Evolutionary conservation across 2,329 filamentous ascomycete species (phyloP).

Genomic region (Leptoxyphium fumago): DNA sequence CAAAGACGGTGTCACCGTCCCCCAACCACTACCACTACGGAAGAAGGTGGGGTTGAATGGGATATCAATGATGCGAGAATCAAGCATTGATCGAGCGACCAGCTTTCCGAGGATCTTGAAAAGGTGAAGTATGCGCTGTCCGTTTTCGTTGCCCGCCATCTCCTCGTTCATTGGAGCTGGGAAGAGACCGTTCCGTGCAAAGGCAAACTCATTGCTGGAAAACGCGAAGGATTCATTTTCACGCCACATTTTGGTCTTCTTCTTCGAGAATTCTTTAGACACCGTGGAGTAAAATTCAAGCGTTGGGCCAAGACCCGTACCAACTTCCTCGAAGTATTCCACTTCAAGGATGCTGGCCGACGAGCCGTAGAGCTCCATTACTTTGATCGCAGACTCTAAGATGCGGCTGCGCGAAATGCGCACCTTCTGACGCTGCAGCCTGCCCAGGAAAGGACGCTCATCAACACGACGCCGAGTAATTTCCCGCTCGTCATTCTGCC

Average conservation of each 20-base stretch:
- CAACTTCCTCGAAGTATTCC: slow-evolving; percentile 97
- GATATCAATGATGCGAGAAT: slow-evolving; percentile 93
- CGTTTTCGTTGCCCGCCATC: slow-evolving; percentile 57
- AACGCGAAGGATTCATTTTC: slow-evolving; percentile 61
- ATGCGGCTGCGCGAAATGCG: slow-evolving; percentile 90
- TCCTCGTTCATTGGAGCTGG: slow-evolving; percentile 77
- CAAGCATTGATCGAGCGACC: slow-evolving; percentile 93
- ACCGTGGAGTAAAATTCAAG: slow-evolving; percentile 97
- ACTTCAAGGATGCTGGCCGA: slow-evolving; percentile 92
- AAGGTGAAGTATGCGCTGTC: slow-evolving; percentile 73
- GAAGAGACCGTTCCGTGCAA: slow-evolving; percentile 72
- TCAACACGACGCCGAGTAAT: slow-evolving; percentile 68
- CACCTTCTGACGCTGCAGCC: slow-evolving; percentile 93
- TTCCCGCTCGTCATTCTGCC: slow-evolving; percentile 79
- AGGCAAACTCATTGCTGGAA: slow-evolving; percentile 60
- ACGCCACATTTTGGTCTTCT: slow-evolving; percentile 92
- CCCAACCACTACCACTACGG: slow-evolving; percentile 63
- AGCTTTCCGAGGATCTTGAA: slow-evolving; percentile 96
- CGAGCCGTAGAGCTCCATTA: slow-evolving; percentile 97
- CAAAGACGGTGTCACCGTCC: slow-evolving; percentile 62
- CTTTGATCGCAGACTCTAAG: slow-evolving; percentile 89
- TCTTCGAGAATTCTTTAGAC: slow-evolving; percentile 93
- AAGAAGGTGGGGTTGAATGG: slow-evolving; percentile 98
- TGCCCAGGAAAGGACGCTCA: slow-evolving; percentile 78
- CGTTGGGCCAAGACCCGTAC: slow-evolving; percentile 86